Evolutionary conservation across 345 rosid species (phyloP), one percentile per base, ranked within the genome.

Genomic region (Sapria himalayana): DNA sequence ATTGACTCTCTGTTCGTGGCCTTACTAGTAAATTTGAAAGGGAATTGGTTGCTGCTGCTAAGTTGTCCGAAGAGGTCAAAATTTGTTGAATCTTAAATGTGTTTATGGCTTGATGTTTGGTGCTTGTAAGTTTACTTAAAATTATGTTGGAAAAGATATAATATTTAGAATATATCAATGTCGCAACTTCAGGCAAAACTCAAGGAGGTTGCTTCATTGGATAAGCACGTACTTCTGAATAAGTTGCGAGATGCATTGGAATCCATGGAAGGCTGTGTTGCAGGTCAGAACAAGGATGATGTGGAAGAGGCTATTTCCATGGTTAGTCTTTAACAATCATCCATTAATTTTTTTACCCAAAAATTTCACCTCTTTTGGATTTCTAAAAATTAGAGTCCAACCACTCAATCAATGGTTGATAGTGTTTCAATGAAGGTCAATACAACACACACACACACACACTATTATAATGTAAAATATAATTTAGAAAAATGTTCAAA

Each of bases 161-260:
- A 19, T 16, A 46, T 14, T 32, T 35, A 16, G 45, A 49, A 50
- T 44, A 19, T 32, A 18, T 25, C 51, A 18, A 31, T 51, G 40
- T 46, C 9, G 21, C 49, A 50, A 38, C 41, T 67, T 59, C 92
- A 91, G 96, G 93, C 93, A 22, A 78, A 70, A 64, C 73, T 84
- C 35, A 66, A 77, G 54, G 94, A 77, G 58, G 96, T 82, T 53
- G 86, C 85, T 39, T 91, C 93, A 7, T 50, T 91, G 66, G 96
- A 84, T 67, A 91, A 84, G 42, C 99, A 91, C 71, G 89, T 91
- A 46, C 85, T 91, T 57, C 43, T 91, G 64, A 84, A 84, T 78
- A 91, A 91, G 73, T 85, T 91, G 41, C 65, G 96, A 52, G 96
- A 84, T 71, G 93, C 89, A 5, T 49, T 91, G 48, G 92, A 84